A percentile compares a stretch with the other conserved stretches of the same genome.
These are phyloP conservation scores for Aspergillus tanneri DNA, from an alignment of 2,329 filamentous ascomycete species.

Conservation along the genomic window DNA sequence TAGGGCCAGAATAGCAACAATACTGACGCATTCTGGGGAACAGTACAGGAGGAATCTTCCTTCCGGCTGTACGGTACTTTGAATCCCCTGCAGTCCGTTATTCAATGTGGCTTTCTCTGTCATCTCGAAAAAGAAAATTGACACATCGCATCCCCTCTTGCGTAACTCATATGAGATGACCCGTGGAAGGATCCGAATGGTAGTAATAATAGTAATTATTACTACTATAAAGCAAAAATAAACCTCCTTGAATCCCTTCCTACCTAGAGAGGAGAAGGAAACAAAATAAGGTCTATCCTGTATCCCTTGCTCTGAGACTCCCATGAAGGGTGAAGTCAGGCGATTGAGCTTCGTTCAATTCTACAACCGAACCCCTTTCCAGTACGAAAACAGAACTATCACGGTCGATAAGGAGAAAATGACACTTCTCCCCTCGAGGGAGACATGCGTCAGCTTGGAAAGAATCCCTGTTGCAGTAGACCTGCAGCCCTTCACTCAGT, in stretches of 20 bases:
- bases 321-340: conserved; percentile 1
- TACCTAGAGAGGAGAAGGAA: background rate
- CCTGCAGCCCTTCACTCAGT: too few species aligned
- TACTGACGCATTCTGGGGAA: background rate
- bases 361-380: background rate
- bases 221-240: background rate
- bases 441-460: too few species aligned
- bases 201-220: too few species aligned
- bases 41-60: conserved; percentile 6
- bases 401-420: too few species aligned
- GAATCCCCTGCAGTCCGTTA: conserved; percentile 21
- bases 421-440: too few species aligned
- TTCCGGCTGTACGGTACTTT: conserved; percentile 15
- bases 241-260: background rate
- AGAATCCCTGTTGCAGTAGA: too few species aligned
- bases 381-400: background rate
- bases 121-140: conserved; percentile 7
- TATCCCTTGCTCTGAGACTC: conserved; percentile 17
- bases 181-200: too few species aligned
- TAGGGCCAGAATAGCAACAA: background rate
- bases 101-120: conserved; percentile 16
- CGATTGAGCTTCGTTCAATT: background rate
- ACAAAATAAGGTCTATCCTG: conserved; percentile 1
- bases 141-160: conserved; percentile 18
- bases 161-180: too few species aligned